These are phyloP conservation scores for Vaccinium corymbosum DNA, from an alignment of 148 eudicot genomes.

Conservation along the genomic window DNA sequence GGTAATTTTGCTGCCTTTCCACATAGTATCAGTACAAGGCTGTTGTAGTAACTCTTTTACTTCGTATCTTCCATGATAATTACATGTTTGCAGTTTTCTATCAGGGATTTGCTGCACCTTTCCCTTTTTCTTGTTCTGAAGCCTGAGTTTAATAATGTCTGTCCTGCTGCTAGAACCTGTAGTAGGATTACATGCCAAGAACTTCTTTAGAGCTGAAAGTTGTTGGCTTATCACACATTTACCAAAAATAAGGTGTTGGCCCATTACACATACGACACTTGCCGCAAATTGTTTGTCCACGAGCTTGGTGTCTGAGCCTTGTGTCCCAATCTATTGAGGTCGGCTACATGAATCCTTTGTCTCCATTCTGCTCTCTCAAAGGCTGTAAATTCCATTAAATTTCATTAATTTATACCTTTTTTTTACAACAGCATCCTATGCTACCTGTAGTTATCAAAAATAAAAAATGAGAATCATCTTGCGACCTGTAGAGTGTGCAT, in stretches of 20 bases:
- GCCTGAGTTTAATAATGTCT: neutral
- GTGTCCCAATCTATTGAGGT: neutral
- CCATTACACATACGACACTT: neutral
- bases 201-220: neutral
- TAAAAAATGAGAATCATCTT: neutral
- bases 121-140: neutral
- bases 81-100: neutral
- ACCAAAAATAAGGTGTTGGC: neutral
- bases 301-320: neutral
- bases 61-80: constrained; percentile 7
- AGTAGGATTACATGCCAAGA: neutral
- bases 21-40: neutral
- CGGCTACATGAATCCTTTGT: neutral
- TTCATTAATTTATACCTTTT: neutral
- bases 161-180: neutral
- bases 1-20: constrained; percentile 23
- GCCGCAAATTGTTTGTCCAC: neutral
- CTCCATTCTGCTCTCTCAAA: neutral
- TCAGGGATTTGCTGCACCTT: neutral
- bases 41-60: neutral
- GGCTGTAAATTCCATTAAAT: neutral
- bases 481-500: neutral
- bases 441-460: neutral
- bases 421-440: neutral
- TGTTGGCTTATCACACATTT: neutral